phyloP scores from a whole-genome alignment of 495 filamentous ascomycete genomes.

The Talaromyces adpressus region DNA sequence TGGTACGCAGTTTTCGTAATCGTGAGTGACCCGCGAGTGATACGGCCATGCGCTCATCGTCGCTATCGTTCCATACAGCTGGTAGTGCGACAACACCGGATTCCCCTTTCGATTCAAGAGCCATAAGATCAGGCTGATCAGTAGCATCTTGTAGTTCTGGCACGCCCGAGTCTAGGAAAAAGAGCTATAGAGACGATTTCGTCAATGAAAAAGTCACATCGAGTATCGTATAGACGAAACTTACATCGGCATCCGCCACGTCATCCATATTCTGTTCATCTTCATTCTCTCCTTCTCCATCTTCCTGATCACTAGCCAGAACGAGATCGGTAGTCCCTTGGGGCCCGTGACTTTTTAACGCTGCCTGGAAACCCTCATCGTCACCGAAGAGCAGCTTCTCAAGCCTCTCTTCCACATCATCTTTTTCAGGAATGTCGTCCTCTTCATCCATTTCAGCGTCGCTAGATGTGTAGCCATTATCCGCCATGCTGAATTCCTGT shows the following conservation, averaged over 20 bases:
- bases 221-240: slow-evolving; percentile 13
- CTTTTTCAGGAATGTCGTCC: slow-evolving; percentile 53
- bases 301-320: slow-evolving; percentile 26
- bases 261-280: slow-evolving; percentile 29
- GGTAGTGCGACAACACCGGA: slow-evolving; percentile 9
- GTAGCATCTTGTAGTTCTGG: slow-evolving; percentile 40
- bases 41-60: slow-evolving; percentile 80
- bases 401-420: slow-evolving; percentile 73
- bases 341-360: slow-evolving; percentile 46
- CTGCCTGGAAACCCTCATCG: slow-evolving; percentile 66
- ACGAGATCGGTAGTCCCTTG: slow-evolving; percentile 24
- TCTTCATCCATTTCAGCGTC: slow-evolving; percentile 25
- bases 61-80: slow-evolving; percentile 87
- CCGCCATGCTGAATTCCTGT: slow-evolving; percentile 23
- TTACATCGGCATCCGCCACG: slow-evolving; percentile 58
- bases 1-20: slow-evolving; percentile 71
- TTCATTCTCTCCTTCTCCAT: slow-evolving; percentile 23
- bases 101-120: slow-evolving; percentile 22
- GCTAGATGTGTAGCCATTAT: slow-evolving; percentile 11
- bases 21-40: slow-evolving; percentile 68
- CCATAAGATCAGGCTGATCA: slow-evolving; percentile 22
- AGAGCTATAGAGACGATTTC: slow-evolving; percentile 40
- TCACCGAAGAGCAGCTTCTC: slow-evolving; percentile 84
- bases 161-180: slow-evolving; percentile 61
- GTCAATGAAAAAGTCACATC: background rate